Percentiles rank a stretch among this genome's conserved stretches.
Conservation (phyloP, 164 flowering plant genomes). For the Santalum album region DNA sequence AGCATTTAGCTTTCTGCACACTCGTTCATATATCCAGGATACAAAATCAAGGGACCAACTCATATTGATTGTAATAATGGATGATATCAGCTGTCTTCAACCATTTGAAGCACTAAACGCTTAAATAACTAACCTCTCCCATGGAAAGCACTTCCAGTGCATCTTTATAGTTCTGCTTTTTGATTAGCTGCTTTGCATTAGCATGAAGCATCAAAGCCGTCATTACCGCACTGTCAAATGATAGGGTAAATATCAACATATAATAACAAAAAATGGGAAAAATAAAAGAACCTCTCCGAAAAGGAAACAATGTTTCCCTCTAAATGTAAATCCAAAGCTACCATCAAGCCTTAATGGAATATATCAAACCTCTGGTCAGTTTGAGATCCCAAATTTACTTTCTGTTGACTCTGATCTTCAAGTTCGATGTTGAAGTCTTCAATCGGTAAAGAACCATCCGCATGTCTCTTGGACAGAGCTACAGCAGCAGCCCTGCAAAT, state of each 20-base stretch:
- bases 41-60: no score
- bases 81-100: no score
- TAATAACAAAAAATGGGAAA: no score
- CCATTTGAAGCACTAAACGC: no score
- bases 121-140: constrained; percentile 74
- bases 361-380: constrained; percentile 64
- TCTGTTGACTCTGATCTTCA: constrained; percentile 82
- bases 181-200: constrained; percentile 59
- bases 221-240: constrained; percentile 66
- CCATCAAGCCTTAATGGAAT: no score
- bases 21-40: no score
- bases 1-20: no score
- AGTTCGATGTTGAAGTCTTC: constrained; percentile 79
- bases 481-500: constrained; percentile 63
- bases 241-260: neutral
- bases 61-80: no score
- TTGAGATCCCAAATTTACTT: constrained; percentile 69
- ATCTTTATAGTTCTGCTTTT: constrained; percentile 50
- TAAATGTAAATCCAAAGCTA: no score
- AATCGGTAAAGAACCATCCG: constrained; percentile 62
- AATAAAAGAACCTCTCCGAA: no score
- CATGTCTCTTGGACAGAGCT: constrained; percentile 63
- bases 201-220: constrained; percentile 95
- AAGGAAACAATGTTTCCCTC: no score
- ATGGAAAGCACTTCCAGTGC: constrained; percentile 85